Base-by-base conservation (phyloP, 345 rosid species). In the Ailanthus altissimus region DNA sequence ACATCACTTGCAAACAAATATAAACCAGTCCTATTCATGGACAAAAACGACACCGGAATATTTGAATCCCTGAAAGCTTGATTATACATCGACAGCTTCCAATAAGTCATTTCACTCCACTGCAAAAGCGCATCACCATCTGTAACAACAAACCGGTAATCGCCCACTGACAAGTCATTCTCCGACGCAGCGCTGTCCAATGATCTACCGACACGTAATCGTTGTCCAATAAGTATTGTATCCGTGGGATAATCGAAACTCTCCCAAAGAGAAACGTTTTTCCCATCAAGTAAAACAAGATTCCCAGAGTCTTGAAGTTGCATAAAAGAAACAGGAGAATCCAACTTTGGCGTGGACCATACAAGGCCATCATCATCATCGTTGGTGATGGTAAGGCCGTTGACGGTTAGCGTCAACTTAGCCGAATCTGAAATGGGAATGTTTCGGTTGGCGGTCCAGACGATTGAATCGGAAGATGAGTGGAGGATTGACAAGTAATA, bases 231-330 rank as follows among this genome's bases (percentile, higher is more conserved):
- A 36, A 91, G 91, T 53, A 94, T 83, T 1, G 97, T 86, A 78
- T 94, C 97, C 0, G 94, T 91, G 0, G 98, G 98, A 59, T 85
- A 1, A 0, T 79, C 53, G 75, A 94, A 94, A 76, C 95, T 94
- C 73, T 94, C 93, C 98, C 98, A 94, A 11, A 94, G 79, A 62
- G 94, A 87, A 70, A 0, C 73, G 70, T 93, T 94, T n/a, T 71
- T 75, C 10, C 67, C 85, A 85, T 90, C 94, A 5, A 93, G 89
- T 20, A 94, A 70, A 71, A 89, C 85, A 64, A 94, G 89, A 75
- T 94, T 93, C 0, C 98, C 98, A n/a, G n/a, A n/a, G n/a, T n/a
- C n/a, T n/a, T n/a, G n/a, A n/a, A n/a, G n/a, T n/a, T n/a, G n/a
- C n/a, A n/a, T n/a, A n/a, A n/a, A n/a, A n/a, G n/a, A n/a, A n/a